These are phyloP conservation scores for Hyphodiscus sp. DNA, from an alignment of 2,329 filamentous ascomycete genomes.

Conservation along the genomic window DNA sequence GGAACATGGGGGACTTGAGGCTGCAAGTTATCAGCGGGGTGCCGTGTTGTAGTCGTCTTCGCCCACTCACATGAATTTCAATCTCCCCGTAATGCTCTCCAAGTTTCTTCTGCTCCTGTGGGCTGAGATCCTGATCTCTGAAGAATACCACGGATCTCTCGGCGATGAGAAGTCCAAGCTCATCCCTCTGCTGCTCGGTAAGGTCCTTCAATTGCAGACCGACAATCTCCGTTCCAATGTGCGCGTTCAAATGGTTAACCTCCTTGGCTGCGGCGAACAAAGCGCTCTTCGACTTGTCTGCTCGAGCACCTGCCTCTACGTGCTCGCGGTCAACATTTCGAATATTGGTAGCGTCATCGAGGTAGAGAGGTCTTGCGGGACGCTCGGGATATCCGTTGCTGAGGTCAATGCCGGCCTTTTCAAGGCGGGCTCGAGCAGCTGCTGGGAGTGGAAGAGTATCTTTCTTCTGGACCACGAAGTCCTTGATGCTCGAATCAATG, in stretches of 20 bases:
- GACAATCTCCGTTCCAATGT: conserved; percentile 37
- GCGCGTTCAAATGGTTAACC: conserved; percentile 44
- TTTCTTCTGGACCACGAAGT: conserved; percentile 56
- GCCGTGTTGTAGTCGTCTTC: not conserved
- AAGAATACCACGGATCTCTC: conserved; percentile 36
- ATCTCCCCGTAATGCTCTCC: conserved; percentile 59
- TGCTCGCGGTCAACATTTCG: conserved; percentile 49
- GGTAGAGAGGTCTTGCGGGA: conserved; percentile 58
- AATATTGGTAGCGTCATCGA: conserved; percentile 64
- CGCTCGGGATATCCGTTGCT: conserved; percentile 67
- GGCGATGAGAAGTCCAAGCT: conserved; percentile 37
- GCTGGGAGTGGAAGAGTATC: conserved; percentile 58
- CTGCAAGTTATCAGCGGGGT: conserved; percentile 31
- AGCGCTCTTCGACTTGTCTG: conserved; percentile 57
- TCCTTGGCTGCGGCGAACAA: conserved; percentile 55
- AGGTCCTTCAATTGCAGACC: conserved; percentile 35
- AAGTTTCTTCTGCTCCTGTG: conserved; percentile 56
- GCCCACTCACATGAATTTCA: conserved; percentile 56
- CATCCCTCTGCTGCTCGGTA: conserved; percentile 35
- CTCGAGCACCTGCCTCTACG: conserved; percentile 55
- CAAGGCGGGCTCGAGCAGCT: conserved; percentile 49
- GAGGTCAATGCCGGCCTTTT: conserved; percentile 63
- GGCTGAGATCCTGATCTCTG: conserved; percentile 40
- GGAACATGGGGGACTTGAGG: conserved; percentile 67
- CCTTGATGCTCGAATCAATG: conserved; percentile 56